phyloP scores from a whole-genome alignment of 805 yeast species.

The Lipomyces anomalus region DNA sequence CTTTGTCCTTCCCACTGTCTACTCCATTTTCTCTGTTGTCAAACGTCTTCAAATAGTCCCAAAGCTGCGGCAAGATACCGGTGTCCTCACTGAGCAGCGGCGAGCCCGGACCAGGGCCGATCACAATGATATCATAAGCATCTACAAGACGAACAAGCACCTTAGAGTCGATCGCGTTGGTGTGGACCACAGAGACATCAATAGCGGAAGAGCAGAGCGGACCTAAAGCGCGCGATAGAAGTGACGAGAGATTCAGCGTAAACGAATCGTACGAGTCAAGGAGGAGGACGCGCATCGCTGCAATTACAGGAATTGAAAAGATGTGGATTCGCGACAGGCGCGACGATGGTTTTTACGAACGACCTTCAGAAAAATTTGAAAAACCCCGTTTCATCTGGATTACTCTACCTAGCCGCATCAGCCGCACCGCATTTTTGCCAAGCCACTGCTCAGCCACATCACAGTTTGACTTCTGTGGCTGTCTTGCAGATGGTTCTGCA shows the following conservation, averaged over 20 bases:
- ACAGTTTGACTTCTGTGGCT: too few relatives aligned
- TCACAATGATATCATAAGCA: slow-evolving; percentile 64
- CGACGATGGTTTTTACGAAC: too few relatives aligned
- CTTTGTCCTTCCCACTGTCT: background rate
- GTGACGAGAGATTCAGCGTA: slow-evolving; percentile 68
- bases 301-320: too few relatives aligned
- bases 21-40: slow-evolving; percentile 23
- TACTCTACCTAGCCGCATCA: too few relatives aligned
- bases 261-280: slow-evolving; percentile 95
- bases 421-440: too few relatives aligned
- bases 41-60: slow-evolving; percentile 32
- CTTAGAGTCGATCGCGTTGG: slow-evolving; percentile 44
- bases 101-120: slow-evolving; percentile 98
- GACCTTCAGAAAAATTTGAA: too few relatives aligned
- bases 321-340: too few relatives aligned
- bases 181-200: slow-evolving; percentile 50
- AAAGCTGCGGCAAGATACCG: slow-evolving; percentile 63
- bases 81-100: slow-evolving; percentile 58
- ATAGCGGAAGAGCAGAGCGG: slow-evolving; percentile 41
- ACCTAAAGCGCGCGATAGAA: slow-evolving; percentile 41
- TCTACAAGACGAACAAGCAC: slow-evolving; percentile 41
- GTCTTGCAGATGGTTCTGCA: too few relatives aligned
- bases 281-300: slow-evolving; percentile 48
- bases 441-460: too few relatives aligned
- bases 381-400: too few relatives aligned